Percentiles rank a stretch among this genome's conserved stretches.
phyloP scores from a whole-genome alignment of 2,329 filamentous ascomycete species.

The Lecanosticta acicola region DNA sequence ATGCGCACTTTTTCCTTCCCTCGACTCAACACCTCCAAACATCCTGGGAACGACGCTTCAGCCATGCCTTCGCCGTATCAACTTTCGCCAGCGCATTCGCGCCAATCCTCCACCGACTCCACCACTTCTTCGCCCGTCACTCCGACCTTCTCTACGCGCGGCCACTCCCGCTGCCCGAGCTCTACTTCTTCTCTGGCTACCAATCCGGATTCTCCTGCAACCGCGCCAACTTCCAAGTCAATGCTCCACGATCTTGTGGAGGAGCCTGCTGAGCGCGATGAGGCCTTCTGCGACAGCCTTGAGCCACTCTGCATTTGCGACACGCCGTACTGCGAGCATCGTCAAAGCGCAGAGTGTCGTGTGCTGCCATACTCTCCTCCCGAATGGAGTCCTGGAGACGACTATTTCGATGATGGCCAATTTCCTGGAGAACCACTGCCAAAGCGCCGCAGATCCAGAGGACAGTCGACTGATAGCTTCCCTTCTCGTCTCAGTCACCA shows the following conservation, averaged over 20 bases:
- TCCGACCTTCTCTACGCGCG: conserved; percentile 60
- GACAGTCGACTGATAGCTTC: conserved; percentile 57
- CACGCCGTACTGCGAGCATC: conserved; percentile 54
- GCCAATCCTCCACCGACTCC: conserved; percentile 42
- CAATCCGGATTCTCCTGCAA: conserved; percentile 53
- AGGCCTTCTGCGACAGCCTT: conserved; percentile 45
- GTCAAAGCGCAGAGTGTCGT: conserved; percentile 18
- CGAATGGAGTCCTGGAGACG: conserved; percentile 39
- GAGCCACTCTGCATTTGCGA: conserved; percentile 64
- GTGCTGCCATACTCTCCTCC: conserved; percentile 9
- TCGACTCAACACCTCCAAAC: conserved; percentile 18
- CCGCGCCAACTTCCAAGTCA: conserved; percentile 50
- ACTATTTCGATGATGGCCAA: conserved; percentile 58
- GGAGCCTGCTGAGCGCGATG: conserved; percentile 67
- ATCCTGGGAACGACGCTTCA: conserved; percentile 19
- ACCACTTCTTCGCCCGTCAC: conserved; percentile 66
- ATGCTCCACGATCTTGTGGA: conserved; percentile 78
- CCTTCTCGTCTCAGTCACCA: conserved; percentile 57
- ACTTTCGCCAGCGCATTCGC: conserved; percentile 29
- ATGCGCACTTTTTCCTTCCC: conserved; percentile 27
- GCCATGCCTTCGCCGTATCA: conserved; percentile 22
- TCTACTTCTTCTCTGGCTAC: conserved; percentile 74
- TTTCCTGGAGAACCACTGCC: conserved; percentile 42
- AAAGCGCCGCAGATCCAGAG: conserved; percentile 55
- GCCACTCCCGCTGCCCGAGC: conserved; percentile 62